These are phyloP conservation scores for Corrigiola litoralis DNA, from an alignment of 179 eudicot genomes.

Conservation along the genomic window DNA sequence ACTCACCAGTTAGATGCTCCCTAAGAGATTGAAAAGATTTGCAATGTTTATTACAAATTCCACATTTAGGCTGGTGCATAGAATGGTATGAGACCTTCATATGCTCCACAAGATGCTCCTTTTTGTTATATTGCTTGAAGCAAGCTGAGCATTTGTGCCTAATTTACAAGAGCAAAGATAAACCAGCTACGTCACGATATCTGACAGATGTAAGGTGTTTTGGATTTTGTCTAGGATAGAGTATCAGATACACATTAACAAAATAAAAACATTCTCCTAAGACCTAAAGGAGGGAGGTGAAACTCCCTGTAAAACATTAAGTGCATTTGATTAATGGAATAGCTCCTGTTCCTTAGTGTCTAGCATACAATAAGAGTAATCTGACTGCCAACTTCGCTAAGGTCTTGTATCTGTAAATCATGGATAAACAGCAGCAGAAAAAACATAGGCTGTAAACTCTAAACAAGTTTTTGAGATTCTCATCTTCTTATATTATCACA, in stretches of 20 bases:
- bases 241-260: background rate
- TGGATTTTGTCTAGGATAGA: background rate
- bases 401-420: too few species aligned
- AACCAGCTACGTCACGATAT: background rate
- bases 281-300: too few species aligned
- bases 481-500: too few species aligned
- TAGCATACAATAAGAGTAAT: too few species aligned
- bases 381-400: too few species aligned
- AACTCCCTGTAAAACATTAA: too few species aligned
- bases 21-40: slow-evolving; percentile 66
- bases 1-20: slow-evolving; percentile 70
- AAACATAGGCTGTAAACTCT: too few species aligned
- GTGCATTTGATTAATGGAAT: too few species aligned
- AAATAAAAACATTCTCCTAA: background rate
- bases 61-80: slow-evolving; percentile 37
- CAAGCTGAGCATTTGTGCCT: slow-evolving; percentile 80
- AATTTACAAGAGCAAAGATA: slow-evolving; percentile 6
- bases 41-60: slow-evolving; percentile 45
- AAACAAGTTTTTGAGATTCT: too few species aligned
- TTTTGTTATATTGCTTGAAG: slow-evolving; percentile 71
- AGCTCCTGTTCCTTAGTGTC: too few species aligned
- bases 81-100: slow-evolving; percentile 71
- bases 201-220: background rate
- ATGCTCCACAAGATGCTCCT: slow-evolving; percentile 76
- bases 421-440: too few species aligned